Percentiles rank a stretch among this genome's conserved stretches.
phyloP scores from a whole-genome alignment of 805 yeast genomes.

The Candida glaebosa region DNA sequence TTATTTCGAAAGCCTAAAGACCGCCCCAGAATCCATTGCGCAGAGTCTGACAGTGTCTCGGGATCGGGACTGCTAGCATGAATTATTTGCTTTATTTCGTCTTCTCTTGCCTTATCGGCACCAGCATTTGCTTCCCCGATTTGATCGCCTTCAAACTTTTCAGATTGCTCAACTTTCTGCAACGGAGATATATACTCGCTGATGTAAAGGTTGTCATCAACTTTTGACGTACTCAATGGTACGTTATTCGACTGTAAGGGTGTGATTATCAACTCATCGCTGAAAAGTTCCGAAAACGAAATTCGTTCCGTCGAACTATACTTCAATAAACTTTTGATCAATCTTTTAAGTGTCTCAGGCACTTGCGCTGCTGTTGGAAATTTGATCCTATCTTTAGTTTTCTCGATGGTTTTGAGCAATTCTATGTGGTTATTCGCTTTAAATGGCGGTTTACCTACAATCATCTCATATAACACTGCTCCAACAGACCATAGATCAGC shows the following conservation, averaged over 20 bases:
- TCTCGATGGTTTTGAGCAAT: constrained; percentile 79
- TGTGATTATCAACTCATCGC: constrained; percentile 58
- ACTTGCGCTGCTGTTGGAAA: constrained; percentile 71
- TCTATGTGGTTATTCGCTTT: constrained; percentile 92
- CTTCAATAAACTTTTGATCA: constrained; percentile 74
- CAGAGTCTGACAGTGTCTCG: constrained; percentile 23
- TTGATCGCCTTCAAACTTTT: neutral
- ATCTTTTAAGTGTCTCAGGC: constrained; percentile 59
- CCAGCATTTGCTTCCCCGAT: neutral
- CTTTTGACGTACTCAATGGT: constrained; percentile 61
- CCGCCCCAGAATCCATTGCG: constrained; percentile 14
- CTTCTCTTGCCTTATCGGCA: constrained; percentile 26
- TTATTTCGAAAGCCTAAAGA: constrained; percentile 13
- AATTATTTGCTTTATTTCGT: constrained; percentile 43
- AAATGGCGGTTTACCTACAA: constrained; percentile 95
- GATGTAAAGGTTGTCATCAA: constrained; percentile 78
- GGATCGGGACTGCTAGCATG: constrained; percentile 44
- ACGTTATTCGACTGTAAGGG: constrained; percentile 52
- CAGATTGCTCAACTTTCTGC: constrained; percentile 2
- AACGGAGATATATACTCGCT: constrained; percentile 65
- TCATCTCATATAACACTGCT: constrained; percentile 92
- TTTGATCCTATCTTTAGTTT: constrained; percentile 68
- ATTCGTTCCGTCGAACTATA: constrained; percentile 85
- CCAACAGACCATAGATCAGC: constrained; percentile 99
- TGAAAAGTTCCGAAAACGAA: constrained; percentile 85